Conservation (phyloP, 805 yeast species). For the Ogataea trehaloabstinens region DNA sequence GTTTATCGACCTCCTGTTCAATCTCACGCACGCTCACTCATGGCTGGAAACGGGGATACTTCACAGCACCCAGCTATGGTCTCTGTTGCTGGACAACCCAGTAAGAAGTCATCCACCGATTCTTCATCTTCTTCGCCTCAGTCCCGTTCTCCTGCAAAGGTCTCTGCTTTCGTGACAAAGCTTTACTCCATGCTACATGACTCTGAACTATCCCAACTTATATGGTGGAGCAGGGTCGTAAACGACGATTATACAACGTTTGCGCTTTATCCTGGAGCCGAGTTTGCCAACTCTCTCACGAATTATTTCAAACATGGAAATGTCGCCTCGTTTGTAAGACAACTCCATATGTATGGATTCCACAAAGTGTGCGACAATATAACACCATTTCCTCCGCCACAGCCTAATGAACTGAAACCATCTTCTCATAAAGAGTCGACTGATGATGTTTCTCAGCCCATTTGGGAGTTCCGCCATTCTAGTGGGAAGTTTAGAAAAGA, state of each 20-base stretch:
- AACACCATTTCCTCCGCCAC: conserved; percentile 19
- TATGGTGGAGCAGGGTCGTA: conserved; percentile 60
- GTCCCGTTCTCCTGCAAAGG: conserved; percentile 31
- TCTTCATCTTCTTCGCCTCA: not conserved
- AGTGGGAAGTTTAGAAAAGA: conserved; percentile 49
- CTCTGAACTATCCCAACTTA: conserved; percentile 47
- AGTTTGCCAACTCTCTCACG: conserved; percentile 60
- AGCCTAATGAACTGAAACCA: not conserved
- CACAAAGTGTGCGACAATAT: conserved; percentile 65
- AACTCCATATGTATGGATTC: conserved; percentile 94
- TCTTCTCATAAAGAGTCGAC: conserved; percentile 9
- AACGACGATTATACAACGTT: conserved; percentile 50
- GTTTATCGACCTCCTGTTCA: not conserved
- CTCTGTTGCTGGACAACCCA: not conserved
- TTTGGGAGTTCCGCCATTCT: conserved; percentile 59
- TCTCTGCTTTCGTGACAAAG: conserved; percentile 64
- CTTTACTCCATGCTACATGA: conserved; percentile 63
- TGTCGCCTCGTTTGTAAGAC: conserved; percentile 89
- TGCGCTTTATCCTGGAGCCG: conserved; percentile 62
- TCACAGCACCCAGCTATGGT: not conserved
- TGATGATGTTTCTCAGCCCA: conserved; percentile 26
- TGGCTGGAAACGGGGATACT: too few species aligned
- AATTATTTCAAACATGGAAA: conserved; percentile 90
- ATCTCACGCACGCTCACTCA: too few species aligned
- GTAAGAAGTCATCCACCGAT: not conserved